Evolutionary conservation across 2,329 filamentous ascomycete species (phyloP), one percentile per base, ranked within the genome.

Genomic region (Aspergillus sp.): DNA sequence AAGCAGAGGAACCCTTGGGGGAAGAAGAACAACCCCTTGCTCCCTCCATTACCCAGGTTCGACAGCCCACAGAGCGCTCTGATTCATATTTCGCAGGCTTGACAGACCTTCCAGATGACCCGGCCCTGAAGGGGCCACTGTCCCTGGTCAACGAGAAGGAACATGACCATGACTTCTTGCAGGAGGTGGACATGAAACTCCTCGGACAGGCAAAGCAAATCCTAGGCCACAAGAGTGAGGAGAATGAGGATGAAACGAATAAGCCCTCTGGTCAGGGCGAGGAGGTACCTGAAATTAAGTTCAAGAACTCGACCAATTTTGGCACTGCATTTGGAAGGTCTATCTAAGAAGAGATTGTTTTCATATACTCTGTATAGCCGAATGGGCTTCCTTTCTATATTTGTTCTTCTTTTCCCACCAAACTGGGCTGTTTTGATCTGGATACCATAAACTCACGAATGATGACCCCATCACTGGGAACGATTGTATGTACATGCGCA

Each of bases 271-370:
- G 47, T 9, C 66, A 66, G 46, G 62, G 64, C 41, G 67, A 73
- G 40, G 66, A 64, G 27, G 72, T 74, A 25, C 67, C 71, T 17
- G 73, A 76, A 63, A 65, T 79, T 57, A 77, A 71, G 60, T 74
- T 80, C 63, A 79, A 72, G 61, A 74, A 75, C 25, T 75, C 73
- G 15, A 78, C 73, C 17, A 79, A 79, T 66, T 79, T 80, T 69
- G 78, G 77, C n/a, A 77, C 76, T 56, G 78, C 76, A 5, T 80
- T 77, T 72, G 77, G 78, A 47, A 45, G 62, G 45, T 61, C 65
- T 9, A 63, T 64, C 46, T 60, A 52, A 27, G 62, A 37, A 60
- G 59, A 55, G 48, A 62, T 49, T 66, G 48, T 37, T 25, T 33
- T 21, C 7, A 25, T 50, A 35, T 39, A 41, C n/a, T 48, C 19